Conservation (phyloP, 2,329 filamentous ascomycete genomes). For the Aureobasidium sp. region DNA sequence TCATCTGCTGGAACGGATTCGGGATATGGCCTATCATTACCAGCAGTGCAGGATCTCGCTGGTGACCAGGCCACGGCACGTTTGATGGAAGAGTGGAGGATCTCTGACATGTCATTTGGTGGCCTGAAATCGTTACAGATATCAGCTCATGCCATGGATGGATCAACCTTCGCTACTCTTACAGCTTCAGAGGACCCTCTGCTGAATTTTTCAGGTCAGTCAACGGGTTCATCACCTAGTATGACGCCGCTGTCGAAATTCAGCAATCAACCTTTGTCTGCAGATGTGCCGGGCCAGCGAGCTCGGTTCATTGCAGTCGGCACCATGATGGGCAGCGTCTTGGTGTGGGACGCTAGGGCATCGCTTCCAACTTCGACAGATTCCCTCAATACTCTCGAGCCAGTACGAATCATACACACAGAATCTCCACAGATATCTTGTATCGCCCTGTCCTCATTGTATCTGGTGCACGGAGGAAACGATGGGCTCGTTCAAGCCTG, state of each 20-base stretch:
- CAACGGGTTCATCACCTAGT: conserved; percentile 47
- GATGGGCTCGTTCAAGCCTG: conserved; percentile 94
- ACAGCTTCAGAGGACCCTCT: conserved; percentile 74
- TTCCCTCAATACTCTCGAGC: conserved; percentile 54
- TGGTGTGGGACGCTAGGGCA: conserved; percentile 80
- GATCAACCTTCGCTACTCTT: conserved; percentile 63
- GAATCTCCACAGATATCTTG: conserved; percentile 83
- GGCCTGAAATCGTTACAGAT: conserved; percentile 55
- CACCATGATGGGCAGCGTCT: conserved; percentile 66
- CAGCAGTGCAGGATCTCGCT: conserved; percentile 3
- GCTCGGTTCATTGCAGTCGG: conserved; percentile 75
- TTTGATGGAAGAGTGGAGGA: conserved; percentile 57
- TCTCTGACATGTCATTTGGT: conserved; percentile 55
- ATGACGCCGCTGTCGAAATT: conserved; percentile 46
- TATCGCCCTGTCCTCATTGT: conserved; percentile 74
- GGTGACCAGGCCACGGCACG: conserved; percentile 19
- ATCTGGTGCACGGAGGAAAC: conserved; percentile 86
- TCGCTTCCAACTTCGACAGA: conserved; percentile 48
- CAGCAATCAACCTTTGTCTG: conserved; percentile 37
- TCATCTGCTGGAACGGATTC: conserved; percentile 27
- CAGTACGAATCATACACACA: conserved; percentile 77
- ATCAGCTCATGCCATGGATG: conserved; percentile 64
- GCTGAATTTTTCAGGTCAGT: conserved; percentile 50
- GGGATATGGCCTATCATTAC: neutral
- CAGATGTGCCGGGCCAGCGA: conserved; percentile 75